These are phyloP conservation scores for Pyrenula massariospora DNA, from an alignment of 495 filamentous ascomycete genomes.

Conservation along the genomic window DNA sequence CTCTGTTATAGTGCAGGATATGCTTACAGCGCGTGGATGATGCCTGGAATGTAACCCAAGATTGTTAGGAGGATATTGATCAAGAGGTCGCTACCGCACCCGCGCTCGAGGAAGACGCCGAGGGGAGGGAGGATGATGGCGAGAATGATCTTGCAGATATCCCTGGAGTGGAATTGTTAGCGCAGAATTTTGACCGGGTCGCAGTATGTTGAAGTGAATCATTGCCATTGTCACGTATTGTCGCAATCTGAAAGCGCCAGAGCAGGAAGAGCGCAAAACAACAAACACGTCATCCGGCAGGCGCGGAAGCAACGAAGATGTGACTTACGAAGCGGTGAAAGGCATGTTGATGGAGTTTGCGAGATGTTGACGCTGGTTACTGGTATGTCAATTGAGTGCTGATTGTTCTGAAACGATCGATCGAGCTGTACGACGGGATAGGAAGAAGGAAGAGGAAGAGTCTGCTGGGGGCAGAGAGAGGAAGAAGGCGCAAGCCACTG, in stretches of 20 bases:
- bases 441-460: neutral
- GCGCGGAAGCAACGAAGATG: neutral
- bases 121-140: constrained; percentile 80
- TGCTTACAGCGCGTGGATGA: constrained; percentile 62
- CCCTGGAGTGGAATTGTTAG: constrained; percentile 31
- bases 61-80: constrained; percentile 85
- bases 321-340: constrained; percentile 53
- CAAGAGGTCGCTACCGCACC: constrained; percentile 68
- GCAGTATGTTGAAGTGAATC: neutral
- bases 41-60: constrained; percentile 69
- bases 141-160: constrained; percentile 87
- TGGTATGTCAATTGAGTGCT: neutral
- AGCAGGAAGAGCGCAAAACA: constrained; percentile 1
- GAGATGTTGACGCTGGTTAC: neutral
- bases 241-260: neutral
- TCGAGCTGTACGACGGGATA: neutral
- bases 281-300: constrained; percentile 25
- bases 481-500: no score
- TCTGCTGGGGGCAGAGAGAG: neutral
- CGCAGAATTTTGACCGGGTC: neutral
- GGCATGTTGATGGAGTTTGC: constrained; percentile 32
- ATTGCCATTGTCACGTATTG: neutral
- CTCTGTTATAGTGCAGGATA: neutral
- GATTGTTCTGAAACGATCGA: neutral
- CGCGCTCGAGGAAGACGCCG: constrained; percentile 84